Conservation (phyloP, 2,329 filamentous ascomycete species). For the Venturia oleaginea region DNA sequence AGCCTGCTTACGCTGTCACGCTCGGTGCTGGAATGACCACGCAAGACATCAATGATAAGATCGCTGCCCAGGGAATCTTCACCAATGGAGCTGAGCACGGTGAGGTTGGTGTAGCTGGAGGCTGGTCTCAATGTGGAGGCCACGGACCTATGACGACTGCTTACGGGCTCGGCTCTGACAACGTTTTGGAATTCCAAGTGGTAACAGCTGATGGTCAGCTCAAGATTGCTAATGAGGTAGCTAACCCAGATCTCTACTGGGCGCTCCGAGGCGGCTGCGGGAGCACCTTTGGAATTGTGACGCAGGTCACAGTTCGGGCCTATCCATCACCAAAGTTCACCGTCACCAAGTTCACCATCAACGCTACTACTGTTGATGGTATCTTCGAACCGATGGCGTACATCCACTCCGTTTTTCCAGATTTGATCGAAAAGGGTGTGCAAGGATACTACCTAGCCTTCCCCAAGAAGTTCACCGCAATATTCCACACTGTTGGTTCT, state of each 20-base stretch:
- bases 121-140: constrained; percentile 34
- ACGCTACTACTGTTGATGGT: constrained; percentile 2
- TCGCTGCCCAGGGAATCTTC: constrained; percentile 8
- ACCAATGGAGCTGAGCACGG: constrained; percentile 13
- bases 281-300: constrained; percentile 23
- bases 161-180: constrained; percentile 30
- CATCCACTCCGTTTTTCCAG: constrained; percentile 6
- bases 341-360: constrained; percentile 7
- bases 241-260: constrained; percentile 31
- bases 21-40: constrained; percentile 14
- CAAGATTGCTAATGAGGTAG: constrained; percentile 23
- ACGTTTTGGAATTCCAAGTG: constrained; percentile 28
- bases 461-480: constrained; percentile 7
- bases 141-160: constrained; percentile 31
- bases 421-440: constrained; percentile 6
- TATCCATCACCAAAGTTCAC: constrained; percentile 12
- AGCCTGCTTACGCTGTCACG: constrained; percentile 6
- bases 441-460: constrained; percentile 9
- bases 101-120: constrained; percentile 31
- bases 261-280: constrained; percentile 22
- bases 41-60: constrained; percentile 11
- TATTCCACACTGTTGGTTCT: constrained; percentile 9
- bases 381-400: background rate
- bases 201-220: constrained; percentile 31
- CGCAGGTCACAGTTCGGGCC: constrained; percentile 28